Conservation (phyloP, 768 basidiomycete genomes). For the Psilocybe cyanescens region DNA sequence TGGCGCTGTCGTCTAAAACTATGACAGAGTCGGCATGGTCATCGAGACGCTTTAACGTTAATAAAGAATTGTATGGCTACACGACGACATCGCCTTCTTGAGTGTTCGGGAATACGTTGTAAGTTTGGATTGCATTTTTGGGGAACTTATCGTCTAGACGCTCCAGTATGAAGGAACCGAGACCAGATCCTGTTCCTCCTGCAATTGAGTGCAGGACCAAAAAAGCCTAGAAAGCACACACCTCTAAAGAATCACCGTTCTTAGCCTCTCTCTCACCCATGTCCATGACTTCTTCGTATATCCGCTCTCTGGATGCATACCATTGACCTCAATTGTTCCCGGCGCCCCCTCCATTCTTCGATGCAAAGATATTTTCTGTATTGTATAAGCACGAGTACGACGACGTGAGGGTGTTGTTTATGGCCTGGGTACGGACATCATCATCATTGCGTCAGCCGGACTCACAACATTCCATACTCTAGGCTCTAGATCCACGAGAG, state of each 20-base stretch:
- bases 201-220: constrained; percentile 99
- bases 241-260: constrained; percentile 17
- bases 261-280: constrained; percentile 18
- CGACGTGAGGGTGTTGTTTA: constrained; percentile 90
- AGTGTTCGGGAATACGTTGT: constrained; percentile 96
- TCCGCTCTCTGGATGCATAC: constrained; percentile 82
- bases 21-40: constrained; percentile 98
- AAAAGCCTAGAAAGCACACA: constrained; percentile 81
- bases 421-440: constrained; percentile 63
- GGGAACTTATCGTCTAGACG: constrained; percentile 97
- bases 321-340: constrained; percentile 99
- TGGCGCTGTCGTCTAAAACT: constrained; percentile 94
- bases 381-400: constrained; percentile 93
- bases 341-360: constrained; percentile 96
- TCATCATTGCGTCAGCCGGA: not conserved
- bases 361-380: constrained; percentile 95
- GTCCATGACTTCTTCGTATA: constrained; percentile 19
- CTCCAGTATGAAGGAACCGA: constrained; percentile 97
- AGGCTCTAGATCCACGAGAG: constrained; percentile 95
- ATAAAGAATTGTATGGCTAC: constrained; percentile 95
- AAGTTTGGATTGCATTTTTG: constrained; percentile 98
- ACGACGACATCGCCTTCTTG: constrained; percentile 97
- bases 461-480: constrained; percentile 56
- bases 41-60: constrained; percentile 90
- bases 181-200: constrained; percentile 98